Base-by-base conservation (phyloP, 805 yeast species). In the Monosporozyma siamensis region DNA sequence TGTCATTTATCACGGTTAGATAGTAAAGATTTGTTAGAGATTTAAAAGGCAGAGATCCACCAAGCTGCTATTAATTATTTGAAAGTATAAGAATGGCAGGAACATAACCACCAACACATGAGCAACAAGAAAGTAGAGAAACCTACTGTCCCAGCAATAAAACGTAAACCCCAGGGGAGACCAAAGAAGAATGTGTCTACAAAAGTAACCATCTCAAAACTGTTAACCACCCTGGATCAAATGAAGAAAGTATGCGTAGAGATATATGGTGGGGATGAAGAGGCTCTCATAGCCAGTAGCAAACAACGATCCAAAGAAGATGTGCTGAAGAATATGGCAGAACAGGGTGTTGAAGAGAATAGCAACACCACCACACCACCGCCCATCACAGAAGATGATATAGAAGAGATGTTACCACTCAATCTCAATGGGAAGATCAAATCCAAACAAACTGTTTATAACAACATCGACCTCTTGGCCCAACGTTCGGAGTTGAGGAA, bases 371-470 rank as follows among this genome's bases (percentile, higher is more conserved):
- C 4, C 29, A 26, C 14, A 4, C 12, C 27, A 25, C 8, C 40
- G 6, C 14, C 14, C n/a, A 41, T 44, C n/a, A 35, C 42, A 4
- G 17, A 9, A 6, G 35, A 41, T 6, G 47, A 44, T 24, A 44
- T 44, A n/a, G 38, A 20, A 4, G n/a, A 25, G 17, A 12, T 38
- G 25, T 12, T 44, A 20, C 43, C 44, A 10, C 8, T 44, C 11
- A 36, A 15, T 21, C 32, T 14, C 4, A 34, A 26, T 11, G 25
- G 23, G 11, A 31, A 40, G 23, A 26, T 7, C 12, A 18, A 18
- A 20, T 26, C 38, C 14, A 37, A 37, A 15, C 9, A 29, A 12
- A 14, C 9, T 7, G 29, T 44, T 10, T 34, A 41, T 23, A 24
- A 17, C 12, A 29, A 31, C 6, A 41, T 44, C 3, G 42, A 41